A percentile compares a stretch with the other conserved stretches of the same genome.
These are phyloP conservation scores for Erythrophleum ivorense DNA, from an alignment of 331 rosid genomes.

Conservation along the genomic window DNA sequence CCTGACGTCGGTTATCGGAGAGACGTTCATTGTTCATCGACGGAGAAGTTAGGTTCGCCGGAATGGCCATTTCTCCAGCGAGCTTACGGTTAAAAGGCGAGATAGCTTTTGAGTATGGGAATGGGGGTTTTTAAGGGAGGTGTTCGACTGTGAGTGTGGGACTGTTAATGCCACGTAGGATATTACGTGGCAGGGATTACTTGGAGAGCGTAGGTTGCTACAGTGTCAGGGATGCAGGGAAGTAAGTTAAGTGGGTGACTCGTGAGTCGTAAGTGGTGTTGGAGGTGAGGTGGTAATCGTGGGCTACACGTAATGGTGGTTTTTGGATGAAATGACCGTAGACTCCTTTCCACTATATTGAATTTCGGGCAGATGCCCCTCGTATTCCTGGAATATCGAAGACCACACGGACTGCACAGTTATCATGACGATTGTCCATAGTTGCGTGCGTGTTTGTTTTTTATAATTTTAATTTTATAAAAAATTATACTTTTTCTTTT, in stretches of 20 bases:
- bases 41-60: constrained; percentile 36
- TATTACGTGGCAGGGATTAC: constrained; percentile 41
- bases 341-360: constrained; percentile 37
- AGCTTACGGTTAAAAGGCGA: neutral
- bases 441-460: too few relatives aligned
- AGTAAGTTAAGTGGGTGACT: constrained; percentile 28
- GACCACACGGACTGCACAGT: constrained; percentile 36
- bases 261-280: constrained; percentile 34
- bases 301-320: constrained; percentile 38
- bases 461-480: too few relatives aligned
- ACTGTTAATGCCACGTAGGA: neutral
- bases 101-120: neutral
- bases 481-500: too few relatives aligned
- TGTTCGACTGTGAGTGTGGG: neutral
- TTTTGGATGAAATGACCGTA: neutral
- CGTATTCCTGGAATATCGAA: constrained; percentile 46
- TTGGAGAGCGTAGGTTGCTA: constrained; percentile 19
- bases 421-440: constrained; percentile 44
- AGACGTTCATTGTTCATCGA: constrained; percentile 52
- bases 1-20: constrained; percentile 69
- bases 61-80: constrained; percentile 72
- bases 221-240: neutral
- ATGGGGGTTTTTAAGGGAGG: constrained; percentile 17
- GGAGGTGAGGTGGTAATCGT: constrained; percentile 16
- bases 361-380: constrained; percentile 61